Percentiles rank a stretch among this genome's conserved stretches.
Evolutionary conservation across 305 asterid genomes (phyloP).

Genomic region (Solanum chacoense): DNA sequence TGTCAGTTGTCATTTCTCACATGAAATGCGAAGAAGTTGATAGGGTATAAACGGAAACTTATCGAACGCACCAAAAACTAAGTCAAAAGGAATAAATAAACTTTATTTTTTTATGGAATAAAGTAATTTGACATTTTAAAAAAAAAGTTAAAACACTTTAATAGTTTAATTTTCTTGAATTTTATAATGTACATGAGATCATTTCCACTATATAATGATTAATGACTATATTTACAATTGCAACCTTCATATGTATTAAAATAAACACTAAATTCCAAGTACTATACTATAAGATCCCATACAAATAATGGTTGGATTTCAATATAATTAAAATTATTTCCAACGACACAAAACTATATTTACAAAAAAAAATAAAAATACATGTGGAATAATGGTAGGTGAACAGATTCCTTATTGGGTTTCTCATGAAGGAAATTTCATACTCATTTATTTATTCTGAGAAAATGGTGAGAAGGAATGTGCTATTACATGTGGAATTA

Average conservation of each 20-base stretch:
- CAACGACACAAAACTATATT: background rate
- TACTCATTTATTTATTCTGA: background rate
- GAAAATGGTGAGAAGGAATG: background rate
- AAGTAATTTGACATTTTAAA: background rate
- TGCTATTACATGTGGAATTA: too few species aligned
- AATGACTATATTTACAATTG: background rate
- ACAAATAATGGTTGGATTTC: background rate
- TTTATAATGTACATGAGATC: background rate
- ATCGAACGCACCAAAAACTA: background rate
- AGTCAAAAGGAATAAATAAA: background rate
- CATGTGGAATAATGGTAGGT: background rate
- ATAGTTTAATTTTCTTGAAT: background rate
- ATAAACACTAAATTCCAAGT: background rate
- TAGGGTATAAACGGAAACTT: background rate
- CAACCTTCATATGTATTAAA: background rate
- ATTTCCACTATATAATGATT: background rate
- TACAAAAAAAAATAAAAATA: background rate
- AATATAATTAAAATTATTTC: background rate
- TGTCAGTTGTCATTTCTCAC: background rate
- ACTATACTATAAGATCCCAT: background rate
- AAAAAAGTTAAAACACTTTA: background rate
- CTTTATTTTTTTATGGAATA: background rate
- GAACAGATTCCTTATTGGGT: background rate
- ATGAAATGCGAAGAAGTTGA: background rate
- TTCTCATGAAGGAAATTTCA: background rate